Evolutionary conservation across 257 asterid genomes (phyloP).

Genomic region (Scutellaria baicalensis): DNA sequence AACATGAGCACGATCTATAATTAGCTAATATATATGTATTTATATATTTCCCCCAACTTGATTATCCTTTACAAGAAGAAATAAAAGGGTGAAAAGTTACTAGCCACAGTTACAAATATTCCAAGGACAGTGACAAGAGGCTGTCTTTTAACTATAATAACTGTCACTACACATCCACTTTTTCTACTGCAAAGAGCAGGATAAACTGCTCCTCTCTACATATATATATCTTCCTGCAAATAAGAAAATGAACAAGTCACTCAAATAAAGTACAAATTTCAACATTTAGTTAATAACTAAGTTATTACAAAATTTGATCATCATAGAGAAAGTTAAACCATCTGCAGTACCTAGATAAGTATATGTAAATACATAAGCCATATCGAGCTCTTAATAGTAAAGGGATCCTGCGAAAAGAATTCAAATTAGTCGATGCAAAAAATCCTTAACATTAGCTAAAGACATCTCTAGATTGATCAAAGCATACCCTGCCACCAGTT

Average conservation of each 20-base stretch:
- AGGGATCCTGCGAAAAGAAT: conserved; percentile 48
- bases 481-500: conserved; percentile 90
- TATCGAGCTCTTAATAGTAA: conserved; percentile 47
- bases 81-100: not conserved
- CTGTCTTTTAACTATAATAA: not conserved
- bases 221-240: conserved; percentile 19
- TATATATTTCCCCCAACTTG: not conserved
- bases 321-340: not conserved
- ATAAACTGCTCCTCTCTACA: not conserved
- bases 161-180: conserved; percentile 5
- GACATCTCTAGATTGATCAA: not conserved
- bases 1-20: not conserved
- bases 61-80: conserved; percentile 18
- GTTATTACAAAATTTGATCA: no score
- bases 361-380: conserved; percentile 17
- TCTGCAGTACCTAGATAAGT: conserved; percentile 29
- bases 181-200: conserved; percentile 10
- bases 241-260: not conserved
- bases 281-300: not conserved
- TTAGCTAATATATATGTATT: not conserved
- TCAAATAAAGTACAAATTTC: not conserved
- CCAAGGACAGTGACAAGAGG: not conserved
- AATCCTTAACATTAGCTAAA: not conserved
- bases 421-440: not conserved
- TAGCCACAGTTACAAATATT: conserved; percentile 8